Evolutionary conservation across 1,284 basidiomycete genomes (phyloP).

Genomic region (Polyporus tsugae): DNA sequence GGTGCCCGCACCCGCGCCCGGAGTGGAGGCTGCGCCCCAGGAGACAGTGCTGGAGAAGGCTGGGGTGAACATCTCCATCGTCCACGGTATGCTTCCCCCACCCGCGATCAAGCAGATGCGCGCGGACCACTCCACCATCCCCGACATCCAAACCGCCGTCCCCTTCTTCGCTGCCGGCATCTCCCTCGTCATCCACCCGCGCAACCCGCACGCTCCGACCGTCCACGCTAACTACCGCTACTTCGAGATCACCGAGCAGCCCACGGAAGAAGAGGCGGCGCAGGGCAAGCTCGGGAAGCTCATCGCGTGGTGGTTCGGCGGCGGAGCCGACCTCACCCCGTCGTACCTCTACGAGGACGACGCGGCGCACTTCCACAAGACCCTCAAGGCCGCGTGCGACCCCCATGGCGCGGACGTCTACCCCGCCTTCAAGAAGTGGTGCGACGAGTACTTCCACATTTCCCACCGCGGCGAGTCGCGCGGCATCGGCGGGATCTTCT

Average conservation of each 20-base stretch:
- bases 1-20: conserved; percentile 53
- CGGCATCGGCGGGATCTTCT: conserved; percentile 96
- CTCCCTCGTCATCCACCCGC: conserved; percentile 92
- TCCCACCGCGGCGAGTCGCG: conserved; percentile 92
- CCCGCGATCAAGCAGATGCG: conserved; percentile 94
- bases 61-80: conserved; percentile 95
- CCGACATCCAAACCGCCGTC: conserved; percentile 69
- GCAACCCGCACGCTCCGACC: conserved; percentile 92
- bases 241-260: conserved; percentile 85
- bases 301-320: conserved; percentile 98
- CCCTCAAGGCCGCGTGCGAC: conserved; percentile 83
- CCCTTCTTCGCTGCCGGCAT: conserved; percentile 97
- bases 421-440: conserved; percentile 92
- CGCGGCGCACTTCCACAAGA: conserved; percentile 86
- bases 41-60: conserved; percentile 90
- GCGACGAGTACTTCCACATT: conserved; percentile 97
- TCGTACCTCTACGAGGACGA: conserved; percentile 93
- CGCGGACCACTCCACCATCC: conserved; percentile 85
- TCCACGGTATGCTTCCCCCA: conserved; percentile 90
- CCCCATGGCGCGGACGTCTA: conserved; percentile 77
- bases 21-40: conserved; percentile 36
- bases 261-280: conserved; percentile 42
- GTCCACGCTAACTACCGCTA: conserved; percentile 98
- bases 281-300: conserved; percentile 52
- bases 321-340: conserved; percentile 96